Conservation (phyloP, 2,329 filamentous ascomycete species). For the Ophiostoma himal-ulmi region DNA sequence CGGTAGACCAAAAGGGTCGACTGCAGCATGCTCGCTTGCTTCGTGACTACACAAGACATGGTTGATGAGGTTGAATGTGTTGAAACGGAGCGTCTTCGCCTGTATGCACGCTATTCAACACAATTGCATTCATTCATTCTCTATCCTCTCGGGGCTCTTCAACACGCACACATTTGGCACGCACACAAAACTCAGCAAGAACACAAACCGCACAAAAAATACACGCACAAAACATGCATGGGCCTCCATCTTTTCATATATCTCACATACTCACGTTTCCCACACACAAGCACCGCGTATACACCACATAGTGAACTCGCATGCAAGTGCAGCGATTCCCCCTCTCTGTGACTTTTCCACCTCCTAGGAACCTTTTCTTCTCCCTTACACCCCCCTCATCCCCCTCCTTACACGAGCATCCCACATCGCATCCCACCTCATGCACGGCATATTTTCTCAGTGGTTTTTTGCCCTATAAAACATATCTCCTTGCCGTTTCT, state of each 20-base stretch:
- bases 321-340: not conserved
- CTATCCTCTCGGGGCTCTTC: not conserved
- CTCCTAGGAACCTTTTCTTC: slow-evolving; percentile 6
- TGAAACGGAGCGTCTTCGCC: slow-evolving; percentile 3
- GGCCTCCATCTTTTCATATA: not conserved
- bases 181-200: not conserved
- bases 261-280: not conserved
- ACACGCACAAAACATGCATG: not conserved
- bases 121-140: not conserved
- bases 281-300: slow-evolving; percentile 3
- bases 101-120: not conserved
- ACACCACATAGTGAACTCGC: not conserved
- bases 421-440: slow-evolving; percentile 14
- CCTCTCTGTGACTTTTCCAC: not conserved
- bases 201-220: not conserved
- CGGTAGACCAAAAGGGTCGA: not conserved
- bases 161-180: not conserved
- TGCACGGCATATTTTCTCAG: not conserved
- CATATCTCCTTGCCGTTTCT: not conserved
- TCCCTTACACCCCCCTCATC: not conserved
- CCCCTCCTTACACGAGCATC: slow-evolving; percentile 7
- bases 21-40: slow-evolving; percentile 9
- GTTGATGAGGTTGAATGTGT: not conserved
- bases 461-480: slow-evolving; percentile 4
- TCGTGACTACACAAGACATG: not conserved